Evolutionary conservation across 306 rosid genomes (phyloP).

Genomic region (Elaeagnus macrophylla): DNA sequence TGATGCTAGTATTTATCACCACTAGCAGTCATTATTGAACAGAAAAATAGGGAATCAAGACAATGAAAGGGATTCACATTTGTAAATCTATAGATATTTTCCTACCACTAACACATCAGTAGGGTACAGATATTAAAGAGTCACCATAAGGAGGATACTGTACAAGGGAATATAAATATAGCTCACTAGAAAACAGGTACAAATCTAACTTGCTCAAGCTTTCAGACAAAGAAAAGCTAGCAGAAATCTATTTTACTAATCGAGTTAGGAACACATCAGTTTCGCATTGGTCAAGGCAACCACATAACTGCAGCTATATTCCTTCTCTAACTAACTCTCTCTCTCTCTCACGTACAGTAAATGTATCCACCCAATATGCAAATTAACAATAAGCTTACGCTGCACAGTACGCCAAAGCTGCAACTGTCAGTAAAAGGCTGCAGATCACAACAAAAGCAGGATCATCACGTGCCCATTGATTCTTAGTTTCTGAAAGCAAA

Average conservation of each 20-base stretch:
- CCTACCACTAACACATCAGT: too few species aligned
- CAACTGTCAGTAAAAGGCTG: slow-evolving; percentile 83
- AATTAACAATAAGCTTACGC: slow-evolving; percentile 66
- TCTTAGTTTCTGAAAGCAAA: slow-evolving; percentile 88
- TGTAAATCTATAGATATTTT: too few species aligned
- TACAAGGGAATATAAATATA: too few species aligned
- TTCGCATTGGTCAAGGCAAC: slow-evolving; percentile 4
- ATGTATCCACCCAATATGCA: slow-evolving; percentile 21
- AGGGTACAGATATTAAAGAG: too few species aligned
- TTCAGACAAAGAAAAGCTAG: background rate
- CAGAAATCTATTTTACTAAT: slow-evolving; percentile 1
- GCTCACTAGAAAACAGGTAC: too few species aligned
- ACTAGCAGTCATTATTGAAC: too few species aligned
- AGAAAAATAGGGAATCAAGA: too few species aligned
- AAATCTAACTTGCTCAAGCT: background rate
- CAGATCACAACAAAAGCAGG: slow-evolving; percentile 99
- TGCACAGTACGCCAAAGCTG: slow-evolving; percentile 87
- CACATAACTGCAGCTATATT: slow-evolving; percentile 13
- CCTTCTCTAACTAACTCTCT: background rate
- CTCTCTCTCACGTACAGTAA: background rate
- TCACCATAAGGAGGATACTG: too few species aligned
- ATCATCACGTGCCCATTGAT: slow-evolving; percentile 99
- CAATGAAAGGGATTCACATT: too few species aligned
- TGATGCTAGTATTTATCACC: too few species aligned
- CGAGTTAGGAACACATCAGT: background rate